These are phyloP conservation scores for Avicennia marina DNA, from an alignment of 257 asterid genomes.

Conservation along the genomic window DNA sequence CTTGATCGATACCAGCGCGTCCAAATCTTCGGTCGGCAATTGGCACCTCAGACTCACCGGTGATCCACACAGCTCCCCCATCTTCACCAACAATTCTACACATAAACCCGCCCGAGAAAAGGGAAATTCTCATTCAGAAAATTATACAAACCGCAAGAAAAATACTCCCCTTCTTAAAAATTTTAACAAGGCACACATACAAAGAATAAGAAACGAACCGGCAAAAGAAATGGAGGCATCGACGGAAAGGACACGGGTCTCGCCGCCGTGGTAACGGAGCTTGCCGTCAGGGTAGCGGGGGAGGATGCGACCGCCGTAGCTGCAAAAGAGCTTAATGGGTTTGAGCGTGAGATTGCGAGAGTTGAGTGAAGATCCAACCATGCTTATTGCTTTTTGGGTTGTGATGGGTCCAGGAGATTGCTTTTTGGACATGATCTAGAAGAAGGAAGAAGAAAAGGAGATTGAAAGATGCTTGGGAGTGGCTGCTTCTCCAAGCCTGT, in stretches of 20 bases:
- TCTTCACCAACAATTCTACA: slow-evolving; percentile 62
- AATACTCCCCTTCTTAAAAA: not conserved
- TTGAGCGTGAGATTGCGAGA: slow-evolving; percentile 11
- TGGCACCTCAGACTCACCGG: slow-evolving; percentile 65
- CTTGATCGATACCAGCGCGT: slow-evolving; percentile 69
- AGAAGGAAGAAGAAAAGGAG: slow-evolving; percentile 8
- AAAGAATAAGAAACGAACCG: slow-evolving; percentile 35
- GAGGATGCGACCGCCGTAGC: slow-evolving; percentile 64
- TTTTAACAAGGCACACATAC: too few relatives aligned
- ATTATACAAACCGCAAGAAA: not conserved
- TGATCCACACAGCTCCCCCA: slow-evolving; percentile 59
- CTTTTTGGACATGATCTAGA: not conserved
- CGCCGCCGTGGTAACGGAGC: slow-evolving; percentile 62
- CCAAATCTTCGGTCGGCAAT: slow-evolving; percentile 72
- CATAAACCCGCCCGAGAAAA: not conserved
- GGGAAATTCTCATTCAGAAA: not conserved
- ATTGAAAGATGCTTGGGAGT: slow-evolving; percentile 6
- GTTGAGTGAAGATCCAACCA: slow-evolving; percentile 32
- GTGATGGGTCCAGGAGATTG: slow-evolving; percentile 18
- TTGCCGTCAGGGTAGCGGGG: slow-evolving; percentile 70
- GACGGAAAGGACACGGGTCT: slow-evolving; percentile 77
- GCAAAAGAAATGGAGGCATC: slow-evolving; percentile 56
- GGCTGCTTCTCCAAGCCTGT: slow-evolving; percentile 36
- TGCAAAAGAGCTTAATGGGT: slow-evolving; percentile 48
- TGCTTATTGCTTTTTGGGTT: slow-evolving; percentile 4